Base-by-base conservation (phyloP, 2,329 filamentous ascomycete species). In the Amauroascus niger region DNA sequence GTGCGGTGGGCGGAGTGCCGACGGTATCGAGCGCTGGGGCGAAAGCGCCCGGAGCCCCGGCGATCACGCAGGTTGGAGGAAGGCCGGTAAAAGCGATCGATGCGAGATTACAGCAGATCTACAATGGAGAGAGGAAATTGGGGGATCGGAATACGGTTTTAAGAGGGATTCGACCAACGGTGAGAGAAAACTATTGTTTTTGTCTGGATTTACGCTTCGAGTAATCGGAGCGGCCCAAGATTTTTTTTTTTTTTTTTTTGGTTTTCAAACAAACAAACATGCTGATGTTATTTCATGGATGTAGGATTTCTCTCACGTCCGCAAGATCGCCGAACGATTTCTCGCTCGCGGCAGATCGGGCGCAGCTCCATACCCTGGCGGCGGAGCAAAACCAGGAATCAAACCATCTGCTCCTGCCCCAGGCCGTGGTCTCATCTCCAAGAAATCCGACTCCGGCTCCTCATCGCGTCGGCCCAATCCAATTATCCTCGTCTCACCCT, bases 401-500 rank as follows among this genome's bases (percentile, higher is more conserved):
- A 67, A 63, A 60, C 54, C 61, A 62, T 61, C 62, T 60, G 62
- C 63, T 53, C 66, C 65, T 45, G 63, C 66, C 9, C 66, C 70
- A 26, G 68, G 69, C 33, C 65, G 69, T 1, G 67, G 68, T 2
- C 64, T 70, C 2, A 64, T 69, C 45, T 59, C 69, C 14, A 70
- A 73, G 58, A 74, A 72, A 59, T 62, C 66, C 56, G 63, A 53
- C 73, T 80, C 55, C 78, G 79, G 35, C 78, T 44, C 62, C 78
- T 43, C 62, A 45, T 70, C 70, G 45, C 77, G 80, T 49, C 74
- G 78, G 33, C 75, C 76, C 37, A 79, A 95, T 67, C 93, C 93
- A 47, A 98, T 98, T 71, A 96, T 98, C 68, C 83, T 98, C 26
- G 84, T 98, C 57, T 97, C 93, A 0, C 93, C 93, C 1, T 97